Evolutionary conservation across 2,329 filamentous ascomycete genomes (phyloP), one percentile per base, ranked within the genome.

Genomic region (Boeremia lycopersici): DNA sequence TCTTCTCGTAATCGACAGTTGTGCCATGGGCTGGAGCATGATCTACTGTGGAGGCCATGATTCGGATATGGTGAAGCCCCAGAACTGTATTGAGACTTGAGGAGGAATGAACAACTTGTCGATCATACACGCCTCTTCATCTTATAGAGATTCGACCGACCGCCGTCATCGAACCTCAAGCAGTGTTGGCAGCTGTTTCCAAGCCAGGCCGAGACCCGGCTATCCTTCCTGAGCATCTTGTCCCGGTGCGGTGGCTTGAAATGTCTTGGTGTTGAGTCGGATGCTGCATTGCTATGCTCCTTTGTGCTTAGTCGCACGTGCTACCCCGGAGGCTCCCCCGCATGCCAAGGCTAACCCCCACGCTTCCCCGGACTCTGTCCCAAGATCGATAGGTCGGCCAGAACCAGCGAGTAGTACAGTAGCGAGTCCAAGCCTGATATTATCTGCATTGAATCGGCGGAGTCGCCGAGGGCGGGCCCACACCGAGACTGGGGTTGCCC

Each of bases 241-340:
- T 42, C 31, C 51, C 52, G 52, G 39, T 2, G n/a, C 12, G 13
- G 40, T 45, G 45, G 51, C 51, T 49, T 54, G 23, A 17, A 12
- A 30, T 36, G 23, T 44, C 41, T 44, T 55, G 52, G 44, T 39
- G 41, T 49, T 46, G 40, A 50, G 40, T 42, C 35, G 40, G 29
- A 10, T 46, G 17, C 19, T 31, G 46, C 23, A 36, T 19, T 11
- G 9, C 46, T 25, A 41, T 35, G 23, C 33, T 41, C 19, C 9
- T 23, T 45, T 35, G 35, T 29, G 23, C 8, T 30, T 49, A 54
- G 51, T 19, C n/a, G 13, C 45, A 35, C 45, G 29, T 46, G 46
- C 41, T 49, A 55, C 52, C 52, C 52, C 52, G 46, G 45, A 55
- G 12, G 17, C n/a, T 50, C 40, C 52, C 45, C 46, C 52, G 52